Evolutionary conservation across 768 basidiomycete genomes (phyloP).

Genomic region (Trametes meyenii): DNA sequence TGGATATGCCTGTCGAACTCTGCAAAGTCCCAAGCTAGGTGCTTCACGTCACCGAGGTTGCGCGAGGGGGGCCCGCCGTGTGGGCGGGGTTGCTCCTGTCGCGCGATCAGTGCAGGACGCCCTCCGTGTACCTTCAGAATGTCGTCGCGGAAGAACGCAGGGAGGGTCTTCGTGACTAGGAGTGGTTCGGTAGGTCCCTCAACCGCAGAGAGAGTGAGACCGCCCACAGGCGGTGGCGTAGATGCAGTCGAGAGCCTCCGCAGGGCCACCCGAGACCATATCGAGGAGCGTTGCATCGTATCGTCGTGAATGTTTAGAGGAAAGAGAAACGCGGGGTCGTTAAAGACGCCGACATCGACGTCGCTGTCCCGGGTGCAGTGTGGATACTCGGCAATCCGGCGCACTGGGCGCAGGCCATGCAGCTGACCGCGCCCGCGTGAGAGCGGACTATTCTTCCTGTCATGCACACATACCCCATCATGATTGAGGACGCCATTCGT

Average conservation of each 20-base stretch:
- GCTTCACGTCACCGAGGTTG: conserved; percentile 50
- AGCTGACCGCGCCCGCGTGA: conserved; percentile 10
- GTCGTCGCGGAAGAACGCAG: conserved; percentile 60
- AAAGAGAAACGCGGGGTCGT: background rate
- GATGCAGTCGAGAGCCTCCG: conserved; percentile 11
- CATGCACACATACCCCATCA: background rate
- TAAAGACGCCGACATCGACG: background rate
- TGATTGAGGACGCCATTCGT: background rate
- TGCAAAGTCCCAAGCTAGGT: conserved; percentile 73
- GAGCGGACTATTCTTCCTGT: background rate
- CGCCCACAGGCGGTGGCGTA: background rate
- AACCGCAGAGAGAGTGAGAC: conserved; percentile 46
- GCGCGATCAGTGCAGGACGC: conserved; percentile 66
- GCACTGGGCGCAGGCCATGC: background rate
- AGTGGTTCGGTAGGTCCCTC: conserved; percentile 60
- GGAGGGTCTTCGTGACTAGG: conserved; percentile 56
- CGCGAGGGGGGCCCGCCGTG: conserved; percentile 63
- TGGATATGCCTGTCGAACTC: conserved; percentile 70
- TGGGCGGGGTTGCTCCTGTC: conserved; percentile 55
- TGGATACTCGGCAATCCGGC: conserved; percentile 16
- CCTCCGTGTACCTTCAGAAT: conserved; percentile 52
- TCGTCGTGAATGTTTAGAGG: background rate
- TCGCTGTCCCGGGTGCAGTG: conserved; percentile 1
- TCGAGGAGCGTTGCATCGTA: conserved; percentile 3
- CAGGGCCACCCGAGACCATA: background rate